Percentiles rank a stretch among this genome's conserved stretches.
Evolutionary conservation across 2,329 filamentous ascomycete genomes (phyloP).

Genomic region (Aspergillus proliferans): DNA sequence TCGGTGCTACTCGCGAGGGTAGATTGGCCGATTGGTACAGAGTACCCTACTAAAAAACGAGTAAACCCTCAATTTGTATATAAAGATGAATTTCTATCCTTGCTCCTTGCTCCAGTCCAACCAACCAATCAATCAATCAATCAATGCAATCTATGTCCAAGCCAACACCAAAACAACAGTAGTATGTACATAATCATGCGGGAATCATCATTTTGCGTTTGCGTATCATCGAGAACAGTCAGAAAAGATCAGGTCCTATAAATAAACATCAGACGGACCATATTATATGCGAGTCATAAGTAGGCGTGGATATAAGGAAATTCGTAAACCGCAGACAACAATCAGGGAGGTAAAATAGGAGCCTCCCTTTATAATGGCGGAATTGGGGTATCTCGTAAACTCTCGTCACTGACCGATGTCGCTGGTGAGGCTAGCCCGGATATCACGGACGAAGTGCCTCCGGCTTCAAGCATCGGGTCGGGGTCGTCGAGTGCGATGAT

Average conservation of each 20-base stretch:
- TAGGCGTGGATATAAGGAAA: neutral
- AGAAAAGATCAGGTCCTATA: neutral
- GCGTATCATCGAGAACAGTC: neutral
- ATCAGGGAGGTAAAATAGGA: neutral
- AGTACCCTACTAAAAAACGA: no score
- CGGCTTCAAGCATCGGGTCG: slow-evolving; percentile 20
- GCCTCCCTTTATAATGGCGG: neutral
- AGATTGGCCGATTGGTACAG: no score
- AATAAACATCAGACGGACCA: neutral
- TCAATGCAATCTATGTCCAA: neutral
- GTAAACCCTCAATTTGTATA: no score
- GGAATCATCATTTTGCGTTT: neutral
- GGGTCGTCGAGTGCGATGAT: slow-evolving; percentile 18
- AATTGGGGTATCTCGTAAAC: neutral
- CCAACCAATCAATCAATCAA: neutral
- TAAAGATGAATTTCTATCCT: no score
- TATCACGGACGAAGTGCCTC: slow-evolving; percentile 29
- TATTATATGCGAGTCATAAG: no score
- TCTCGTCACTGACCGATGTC: slow-evolving; percentile 25
- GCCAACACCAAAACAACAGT: neutral
- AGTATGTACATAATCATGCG: neutral
- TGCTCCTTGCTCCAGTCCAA: no score
- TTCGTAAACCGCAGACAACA: neutral
- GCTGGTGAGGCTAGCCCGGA: slow-evolving; percentile 34
- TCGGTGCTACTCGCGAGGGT: no score